Conservation (phyloP, 768 basidiomycete species). For the Panaeolus papilionaceus region DNA sequence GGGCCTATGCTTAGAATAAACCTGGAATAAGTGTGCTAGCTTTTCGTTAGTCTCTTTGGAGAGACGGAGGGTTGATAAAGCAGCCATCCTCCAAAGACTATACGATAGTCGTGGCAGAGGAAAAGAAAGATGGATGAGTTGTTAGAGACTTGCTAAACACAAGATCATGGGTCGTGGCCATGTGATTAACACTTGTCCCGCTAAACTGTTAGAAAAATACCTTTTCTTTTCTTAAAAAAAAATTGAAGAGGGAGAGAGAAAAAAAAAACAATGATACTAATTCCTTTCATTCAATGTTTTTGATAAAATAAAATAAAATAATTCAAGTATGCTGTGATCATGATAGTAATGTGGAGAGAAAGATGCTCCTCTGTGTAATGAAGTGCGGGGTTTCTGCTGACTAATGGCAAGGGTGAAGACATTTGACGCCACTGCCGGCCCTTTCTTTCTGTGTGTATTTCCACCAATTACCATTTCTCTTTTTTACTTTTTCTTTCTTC, state of each 20-base stretch:
- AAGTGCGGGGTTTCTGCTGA: neutral
- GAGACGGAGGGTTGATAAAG: slow-evolving; percentile 39
- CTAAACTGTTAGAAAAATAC: neutral
- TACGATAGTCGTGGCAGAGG: slow-evolving; percentile 2
- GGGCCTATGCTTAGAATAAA: slow-evolving; percentile 73
- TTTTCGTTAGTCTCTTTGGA: slow-evolving; percentile 41
- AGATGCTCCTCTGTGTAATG: too few relatives aligned
- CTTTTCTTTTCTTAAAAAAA: neutral
- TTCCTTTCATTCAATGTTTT: too few relatives aligned
- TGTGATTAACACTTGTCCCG: slow-evolving; percentile 7
- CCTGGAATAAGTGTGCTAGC: slow-evolving; percentile 48
- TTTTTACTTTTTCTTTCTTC: slow-evolving; percentile 6
- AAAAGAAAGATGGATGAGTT: slow-evolving; percentile 11
- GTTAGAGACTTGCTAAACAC: neutral
- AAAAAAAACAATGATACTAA: neutral
- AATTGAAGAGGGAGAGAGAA: neutral
- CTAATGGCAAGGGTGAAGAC: neutral
- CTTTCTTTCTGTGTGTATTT: neutral
- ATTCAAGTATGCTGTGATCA: too few relatives aligned
- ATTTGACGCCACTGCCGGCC: neutral
- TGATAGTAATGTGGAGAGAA: too few relatives aligned
- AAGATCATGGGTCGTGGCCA: slow-evolving; percentile 1
- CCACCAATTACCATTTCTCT: neutral
- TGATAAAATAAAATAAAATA: too few relatives aligned
- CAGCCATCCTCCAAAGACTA: slow-evolving; percentile 33